A percentile compares a stretch with the other conserved stretches of the same genome.
These are phyloP conservation scores for Schizosaccharomyces versatilis DNA, from an alignment of 1,139 yeast species.

Conservation along the genomic window DNA sequence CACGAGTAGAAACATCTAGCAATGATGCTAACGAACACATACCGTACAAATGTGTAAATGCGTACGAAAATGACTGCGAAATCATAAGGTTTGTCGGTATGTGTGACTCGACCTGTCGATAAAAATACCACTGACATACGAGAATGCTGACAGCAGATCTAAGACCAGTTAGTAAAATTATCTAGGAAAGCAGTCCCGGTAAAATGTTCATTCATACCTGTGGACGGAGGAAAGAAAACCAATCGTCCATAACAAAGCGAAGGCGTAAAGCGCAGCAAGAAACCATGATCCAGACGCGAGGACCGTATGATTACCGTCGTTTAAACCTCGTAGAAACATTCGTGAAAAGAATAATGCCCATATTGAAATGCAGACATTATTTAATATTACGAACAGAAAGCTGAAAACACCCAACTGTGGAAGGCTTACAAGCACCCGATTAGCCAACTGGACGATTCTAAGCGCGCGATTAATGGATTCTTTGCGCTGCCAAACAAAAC, in stretches of 20 bases:
- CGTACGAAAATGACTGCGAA: conserved; percentile 16
- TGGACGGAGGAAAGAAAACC: conserved; percentile 22
- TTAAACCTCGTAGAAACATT: conserved; percentile 20
- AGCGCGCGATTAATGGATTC: background rate
- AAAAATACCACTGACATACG: conserved; percentile 24
- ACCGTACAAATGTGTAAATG: conserved; percentile 21
- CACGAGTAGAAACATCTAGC: conserved; percentile 18
- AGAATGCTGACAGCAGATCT: conserved; percentile 19
- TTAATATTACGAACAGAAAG: conserved; percentile 6
- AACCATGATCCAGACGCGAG: conserved; percentile 19
- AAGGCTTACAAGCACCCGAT: background rate
- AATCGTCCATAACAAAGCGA: conserved; percentile 26
- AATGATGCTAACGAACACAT: conserved; percentile 21
- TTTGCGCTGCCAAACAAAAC: background rate
- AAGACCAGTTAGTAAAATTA: background rate
- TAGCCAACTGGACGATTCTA: background rate
- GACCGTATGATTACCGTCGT: conserved; percentile 18
- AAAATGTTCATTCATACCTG: conserved; percentile 12
- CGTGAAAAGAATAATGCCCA: conserved; percentile 22
- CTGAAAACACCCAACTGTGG: background rate
- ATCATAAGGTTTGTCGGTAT: conserved; percentile 13
- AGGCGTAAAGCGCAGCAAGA: conserved; percentile 20
- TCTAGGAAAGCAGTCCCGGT: background rate
- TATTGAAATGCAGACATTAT: conserved; percentile 18
- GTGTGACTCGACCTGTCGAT: conserved; percentile 16